Evolutionary conservation across 2,329 filamentous ascomycete genomes (phyloP), one percentile per base, ranked within the genome.

Genomic region (Xylariales sp.): DNA sequence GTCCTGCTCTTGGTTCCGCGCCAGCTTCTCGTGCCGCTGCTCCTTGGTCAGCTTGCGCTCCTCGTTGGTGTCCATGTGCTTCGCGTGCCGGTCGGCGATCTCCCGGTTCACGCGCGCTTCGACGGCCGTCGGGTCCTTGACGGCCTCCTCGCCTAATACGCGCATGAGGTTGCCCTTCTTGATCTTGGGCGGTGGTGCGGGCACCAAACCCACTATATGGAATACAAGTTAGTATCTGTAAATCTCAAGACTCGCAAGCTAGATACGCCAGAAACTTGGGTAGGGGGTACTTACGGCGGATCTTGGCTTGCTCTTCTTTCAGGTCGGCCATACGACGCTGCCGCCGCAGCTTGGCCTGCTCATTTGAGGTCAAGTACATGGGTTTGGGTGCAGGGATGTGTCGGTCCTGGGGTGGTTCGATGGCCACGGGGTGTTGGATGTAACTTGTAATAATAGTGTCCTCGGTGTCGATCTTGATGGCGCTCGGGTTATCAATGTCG

Each of bases 151-250:
- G 70, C 96, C 96, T 64, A 97, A 86, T 36, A 99, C 96, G 65
- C 94, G 91, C 96, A 99, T 99, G 77, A 99, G 87, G 79, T 99
- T 99, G 65, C 91, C 93, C 80, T 97, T 97, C 82, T 97, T 98
- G 73, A 99, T 93, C 81, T 98, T 99, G 10, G 96, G 95, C 32
- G 94, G 92, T 34, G 94, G 94, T 23, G 95, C 93, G 3, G 94
- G 93, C 68, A 95, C 91, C 14, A 99, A 86, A 23, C 96, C 96
- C 10, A 99, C 72, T 73, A 16, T 64, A 48, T 10, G 18, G 52
- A 48, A 49, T 28, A 23, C 10, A 34, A 14, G 9, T 69, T 46
- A 66, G 63, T 49, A 60, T 23, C 0, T 58, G 34, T 6, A 54
- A n/a, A 49, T 34, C 5, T 14, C 39, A 18, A 59, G 34, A 7